Conservation (phyloP, 2,329 filamentous ascomycete genomes). For the Penicillium sp. region DNA sequence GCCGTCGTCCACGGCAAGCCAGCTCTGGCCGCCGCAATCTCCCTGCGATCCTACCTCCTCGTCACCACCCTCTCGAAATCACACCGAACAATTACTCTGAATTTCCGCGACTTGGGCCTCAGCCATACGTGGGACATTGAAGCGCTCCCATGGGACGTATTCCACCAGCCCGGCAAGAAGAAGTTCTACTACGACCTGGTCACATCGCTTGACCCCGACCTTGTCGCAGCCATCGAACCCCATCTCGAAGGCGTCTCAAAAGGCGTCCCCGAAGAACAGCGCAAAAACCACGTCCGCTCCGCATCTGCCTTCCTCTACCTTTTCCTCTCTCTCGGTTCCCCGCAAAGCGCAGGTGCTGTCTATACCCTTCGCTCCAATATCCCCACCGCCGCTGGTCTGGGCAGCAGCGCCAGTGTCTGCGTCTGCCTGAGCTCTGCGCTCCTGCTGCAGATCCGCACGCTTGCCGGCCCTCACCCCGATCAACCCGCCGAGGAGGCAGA, state of each 20-base stretch:
- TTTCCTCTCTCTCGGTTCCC: conserved; percentile 80
- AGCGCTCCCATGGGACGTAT: conserved; percentile 79
- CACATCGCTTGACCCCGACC: conserved; percentile 76
- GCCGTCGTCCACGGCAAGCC: conserved; percentile 97
- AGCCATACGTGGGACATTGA: conserved; percentile 94
- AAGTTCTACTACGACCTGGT: conserved; percentile 92
- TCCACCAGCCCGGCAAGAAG: conserved; percentile 79
- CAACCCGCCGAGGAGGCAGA: conserved; percentile 85
- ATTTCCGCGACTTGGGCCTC: conserved; percentile 87
- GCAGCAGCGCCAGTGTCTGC: conserved; percentile 89
- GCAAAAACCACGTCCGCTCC: conserved; percentile 80
- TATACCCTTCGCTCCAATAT: conserved; percentile 94
- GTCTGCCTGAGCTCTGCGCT: conserved; percentile 85
- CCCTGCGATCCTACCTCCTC: conserved; percentile 91
- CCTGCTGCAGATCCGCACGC: conserved; percentile 79
- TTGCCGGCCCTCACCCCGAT: conserved; percentile 87
- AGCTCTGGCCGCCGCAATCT: conserved; percentile 92
- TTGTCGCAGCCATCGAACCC: conserved; percentile 76
- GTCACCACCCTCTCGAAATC: conserved; percentile 94
- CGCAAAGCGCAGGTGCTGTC: conserved; percentile 73
- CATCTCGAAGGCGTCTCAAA: conserved; percentile 71
- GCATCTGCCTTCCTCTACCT: conserved; percentile 88
- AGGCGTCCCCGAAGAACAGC: conserved; percentile 63
- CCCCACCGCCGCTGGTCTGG: conserved; percentile 84
- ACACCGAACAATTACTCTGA: conserved; percentile 78